A percentile compares a stretch with the other conserved stretches of the same genome.
Conservation (phyloP, 306 rosid genomes). For the Cucumis hystrix region DNA sequence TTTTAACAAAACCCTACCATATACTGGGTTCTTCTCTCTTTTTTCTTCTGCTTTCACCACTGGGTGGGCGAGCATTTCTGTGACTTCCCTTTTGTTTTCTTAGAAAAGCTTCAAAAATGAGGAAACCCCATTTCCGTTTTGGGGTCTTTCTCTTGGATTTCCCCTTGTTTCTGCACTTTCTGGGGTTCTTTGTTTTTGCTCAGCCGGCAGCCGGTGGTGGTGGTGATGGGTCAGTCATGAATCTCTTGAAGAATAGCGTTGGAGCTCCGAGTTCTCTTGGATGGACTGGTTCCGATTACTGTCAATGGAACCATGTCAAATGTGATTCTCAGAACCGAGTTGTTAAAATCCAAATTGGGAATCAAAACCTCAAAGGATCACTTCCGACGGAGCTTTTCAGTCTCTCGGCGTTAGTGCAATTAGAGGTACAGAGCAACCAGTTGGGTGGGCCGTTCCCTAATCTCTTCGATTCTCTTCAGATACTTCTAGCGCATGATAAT, state of each 20-base stretch:
- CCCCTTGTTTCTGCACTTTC: not conserved
- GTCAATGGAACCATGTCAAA: constrained; percentile 28
- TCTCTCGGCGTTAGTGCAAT: constrained; percentile 18
- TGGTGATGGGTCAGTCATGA: constrained; percentile 36
- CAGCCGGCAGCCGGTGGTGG: constrained; percentile 29
- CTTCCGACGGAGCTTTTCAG: constrained; percentile 36
- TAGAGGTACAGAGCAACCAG: constrained; percentile 43
- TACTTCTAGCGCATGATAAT: constrained; percentile 33
- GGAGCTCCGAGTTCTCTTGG: constrained; percentile 16
- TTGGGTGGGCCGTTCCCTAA: constrained; percentile 52
- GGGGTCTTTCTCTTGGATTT: not conserved
- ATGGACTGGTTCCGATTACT: constrained; percentile 39
- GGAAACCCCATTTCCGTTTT: constrained; percentile 18
- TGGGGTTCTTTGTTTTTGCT: not conserved
- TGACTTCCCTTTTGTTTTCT: not conserved
- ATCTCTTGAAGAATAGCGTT: constrained; percentile 18
- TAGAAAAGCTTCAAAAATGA: constrained; percentile 11
- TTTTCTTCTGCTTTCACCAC: not conserved
- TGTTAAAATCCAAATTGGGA: constrained; percentile 32
- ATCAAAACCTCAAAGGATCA: constrained; percentile 38
- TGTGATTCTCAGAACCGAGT: constrained; percentile 31
- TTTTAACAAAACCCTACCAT: constrained; percentile 1
- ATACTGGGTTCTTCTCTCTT: not conserved
- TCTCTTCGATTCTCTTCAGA: constrained; percentile 22
- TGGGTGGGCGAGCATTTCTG: not conserved